Evolutionary conservation across 2,329 filamentous ascomycete species (phyloP), one percentile per base, ranked within the genome.

Genomic region (Plectosphaerella plurivora): DNA sequence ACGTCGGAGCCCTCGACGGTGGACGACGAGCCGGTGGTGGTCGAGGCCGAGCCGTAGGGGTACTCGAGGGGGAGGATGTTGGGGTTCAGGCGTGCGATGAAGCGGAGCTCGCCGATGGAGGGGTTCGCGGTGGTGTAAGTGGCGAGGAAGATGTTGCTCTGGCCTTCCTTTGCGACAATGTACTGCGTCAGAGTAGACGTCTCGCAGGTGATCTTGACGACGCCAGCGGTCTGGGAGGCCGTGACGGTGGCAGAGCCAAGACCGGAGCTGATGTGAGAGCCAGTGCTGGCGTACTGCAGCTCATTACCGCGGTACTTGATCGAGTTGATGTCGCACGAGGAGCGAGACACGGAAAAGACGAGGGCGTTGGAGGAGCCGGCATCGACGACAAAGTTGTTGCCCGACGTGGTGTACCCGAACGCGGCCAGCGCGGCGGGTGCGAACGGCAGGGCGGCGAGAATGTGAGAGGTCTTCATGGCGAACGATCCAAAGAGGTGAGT

Each of bases 111-210:
- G 39, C 81, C 81, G 16, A 83, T 68, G 8, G 63, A 63, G 2
- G 81, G 81, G 59, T 84, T 71, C 39, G 72, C 77, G 0, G 76
- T 83, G 52, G 79, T 87, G 61, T 86, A 74, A 2, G 84, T 87
- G 6, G 79, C 81, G 73, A 84, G 77, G 61, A 78, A 81, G 54
- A 87, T 75, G 25, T 74, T 79, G 53, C 77, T 74, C 50, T 84
- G 79, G n/a, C 83, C 83, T 50, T 78, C 75, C 53, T 75, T 76
- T 12, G 83, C 77, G 5, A 87, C 78, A 58, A 82, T 76, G 67
- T 87, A 87, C 37, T 87, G 84, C 1, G 79, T 87, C 53, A 86
- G 67, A n/a, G 76, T 83, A 45, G 69, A 73, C 1, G 82, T 81
- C 9, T 72, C 74, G 60, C 82, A 86, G 14, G 80, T 84, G 37